phyloP scores from a whole-genome alignment of 2,329 filamentous ascomycete species.

The Epichloe scottii region DNA sequence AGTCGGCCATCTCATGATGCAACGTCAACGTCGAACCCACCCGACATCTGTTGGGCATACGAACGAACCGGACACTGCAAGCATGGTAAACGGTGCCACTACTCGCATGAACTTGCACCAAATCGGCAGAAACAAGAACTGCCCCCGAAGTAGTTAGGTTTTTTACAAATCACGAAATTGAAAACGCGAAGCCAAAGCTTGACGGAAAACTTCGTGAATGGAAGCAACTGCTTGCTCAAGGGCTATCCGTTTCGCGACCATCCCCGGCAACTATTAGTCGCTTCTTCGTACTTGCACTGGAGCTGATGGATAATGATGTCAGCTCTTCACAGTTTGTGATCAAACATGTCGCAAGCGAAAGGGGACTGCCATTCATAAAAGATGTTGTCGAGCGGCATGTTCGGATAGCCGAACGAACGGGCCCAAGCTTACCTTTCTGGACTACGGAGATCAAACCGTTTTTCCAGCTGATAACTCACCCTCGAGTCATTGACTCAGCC shows the following conservation, averaged over 20 bases:
- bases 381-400: slow-evolving; percentile 15
- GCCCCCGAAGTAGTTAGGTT: not conserved
- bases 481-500: slow-evolving; percentile 21
- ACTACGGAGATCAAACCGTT: slow-evolving; percentile 17
- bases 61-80: slow-evolving; percentile 6
- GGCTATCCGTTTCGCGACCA: not conserved
- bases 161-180: not conserved
- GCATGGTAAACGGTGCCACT: slow-evolving; percentile 7
- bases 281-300: slow-evolving; percentile 10
- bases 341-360: slow-evolving; percentile 14
- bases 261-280: not conserved
- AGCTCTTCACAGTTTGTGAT: slow-evolving; percentile 11
- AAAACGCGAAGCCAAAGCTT: not conserved
- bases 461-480: slow-evolving; percentile 23
- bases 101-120: slow-evolving; percentile 1
- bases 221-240: slow-evolving; percentile 7
- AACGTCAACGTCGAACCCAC: not conserved
- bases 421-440: slow-evolving; percentile 13
- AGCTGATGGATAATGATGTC: slow-evolving; percentile 12
- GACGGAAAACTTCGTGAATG: slow-evolving; percentile 11
- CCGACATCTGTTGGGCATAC: not conserved
- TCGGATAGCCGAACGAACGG: not conserved
- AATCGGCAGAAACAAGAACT: not conserved
- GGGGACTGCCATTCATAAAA: slow-evolving; percentile 17
- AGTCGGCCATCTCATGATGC: not conserved